A percentile compares a stretch with the other conserved stretches of the same genome.
Evolutionary conservation across 2,329 filamentous ascomycete genomes (phyloP).

Genomic region (Didymella segeticola): DNA sequence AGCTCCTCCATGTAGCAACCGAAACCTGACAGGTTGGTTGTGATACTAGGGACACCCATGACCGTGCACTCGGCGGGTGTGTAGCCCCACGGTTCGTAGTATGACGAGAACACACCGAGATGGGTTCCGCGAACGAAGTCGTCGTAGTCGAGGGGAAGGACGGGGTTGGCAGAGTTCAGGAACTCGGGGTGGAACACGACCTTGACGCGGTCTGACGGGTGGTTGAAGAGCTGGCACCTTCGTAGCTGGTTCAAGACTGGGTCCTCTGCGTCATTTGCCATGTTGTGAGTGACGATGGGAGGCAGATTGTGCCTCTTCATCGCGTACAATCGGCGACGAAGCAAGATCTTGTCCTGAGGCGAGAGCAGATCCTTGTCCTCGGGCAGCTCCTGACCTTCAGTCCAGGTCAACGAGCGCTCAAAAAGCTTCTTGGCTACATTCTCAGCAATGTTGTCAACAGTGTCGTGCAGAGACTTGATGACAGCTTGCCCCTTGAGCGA

Average conservation of each 20-base stretch:
- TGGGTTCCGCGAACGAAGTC: slow-evolving; percentile 98
- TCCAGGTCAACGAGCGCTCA: slow-evolving; percentile 92
- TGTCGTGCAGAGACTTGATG: slow-evolving; percentile 94
- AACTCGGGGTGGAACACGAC: slow-evolving; percentile 98
- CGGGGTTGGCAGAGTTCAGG: slow-evolving; percentile 92
- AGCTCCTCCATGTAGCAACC: slow-evolving; percentile 99
- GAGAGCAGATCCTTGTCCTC: slow-evolving; percentile 97
- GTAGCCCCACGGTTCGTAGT: slow-evolving; percentile 99
- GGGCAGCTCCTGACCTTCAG: slow-evolving; percentile 89
- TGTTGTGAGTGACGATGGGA: slow-evolving; percentile 98
- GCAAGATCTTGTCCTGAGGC: slow-evolving; percentile 87
- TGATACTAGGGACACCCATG: slow-evolving; percentile 98
- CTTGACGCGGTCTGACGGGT: slow-evolving; percentile 93
- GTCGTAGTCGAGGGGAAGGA: slow-evolving; percentile 94
- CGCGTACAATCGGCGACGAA: slow-evolving; percentile 89
- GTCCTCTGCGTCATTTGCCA: slow-evolving; percentile 92
- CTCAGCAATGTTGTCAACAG: slow-evolving; percentile 88
- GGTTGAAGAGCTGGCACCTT: slow-evolving; percentile 95
- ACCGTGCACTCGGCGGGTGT: slow-evolving; percentile 98
- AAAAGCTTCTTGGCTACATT: slow-evolving; percentile 94
- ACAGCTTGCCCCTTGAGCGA: slow-evolving; percentile 96
- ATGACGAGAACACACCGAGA: slow-evolving; percentile 92
- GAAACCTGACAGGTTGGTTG: slow-evolving; percentile 96
- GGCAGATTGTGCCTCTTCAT: slow-evolving; percentile 93
- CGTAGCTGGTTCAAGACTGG: slow-evolving; percentile 96